Evolutionary conservation across 2,329 filamentous ascomycete species (phyloP).

Genomic region (Zasmidium angulare): DNA sequence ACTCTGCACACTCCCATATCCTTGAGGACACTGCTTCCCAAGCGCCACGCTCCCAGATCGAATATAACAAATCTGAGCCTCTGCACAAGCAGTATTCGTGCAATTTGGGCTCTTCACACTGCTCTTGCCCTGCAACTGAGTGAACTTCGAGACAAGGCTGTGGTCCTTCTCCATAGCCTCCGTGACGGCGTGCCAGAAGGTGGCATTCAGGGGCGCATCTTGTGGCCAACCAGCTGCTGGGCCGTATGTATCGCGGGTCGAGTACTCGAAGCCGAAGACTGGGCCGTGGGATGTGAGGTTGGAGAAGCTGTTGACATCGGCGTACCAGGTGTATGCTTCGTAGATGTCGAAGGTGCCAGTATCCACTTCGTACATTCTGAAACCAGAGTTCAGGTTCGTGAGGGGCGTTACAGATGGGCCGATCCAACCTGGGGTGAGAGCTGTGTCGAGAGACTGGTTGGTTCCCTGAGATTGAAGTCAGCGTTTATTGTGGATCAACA

Average conservation of each 20-base stretch:
- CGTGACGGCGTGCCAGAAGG: conserved; percentile 60
- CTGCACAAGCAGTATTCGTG: conserved; percentile 51
- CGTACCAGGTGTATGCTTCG: conserved; percentile 55
- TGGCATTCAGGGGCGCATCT: conserved; percentile 56
- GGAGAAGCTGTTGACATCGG: conserved; percentile 50
- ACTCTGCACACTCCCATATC: conserved; percentile 47
- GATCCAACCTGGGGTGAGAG: conserved; percentile 54
- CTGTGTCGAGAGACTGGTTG: conserved; percentile 38
- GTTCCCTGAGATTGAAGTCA: conserved; percentile 34
- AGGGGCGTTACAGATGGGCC: conserved; percentile 53
- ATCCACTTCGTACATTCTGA: conserved; percentile 57
- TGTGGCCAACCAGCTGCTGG: conserved; percentile 45
- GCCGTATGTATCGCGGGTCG: conserved; percentile 52
- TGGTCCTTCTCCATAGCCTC: conserved; percentile 56
- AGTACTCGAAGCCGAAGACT: conserved; percentile 52
- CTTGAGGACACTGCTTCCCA: conserved; percentile 53
- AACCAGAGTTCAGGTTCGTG: conserved; percentile 56
- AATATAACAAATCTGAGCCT: conserved; percentile 61
- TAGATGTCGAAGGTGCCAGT: conserved; percentile 55
- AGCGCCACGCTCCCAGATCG: conserved; percentile 55
- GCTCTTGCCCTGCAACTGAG: conserved; percentile 54
- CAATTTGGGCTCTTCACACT: conserved; percentile 54
- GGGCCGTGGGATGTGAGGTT: conserved; percentile 45
- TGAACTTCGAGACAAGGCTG: conserved; percentile 51
- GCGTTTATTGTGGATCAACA: no score